These are phyloP conservation scores for Cyclocybe cylindracea DNA, from an alignment of 768 basidiomycete species.

Conservation along the genomic window DNA sequence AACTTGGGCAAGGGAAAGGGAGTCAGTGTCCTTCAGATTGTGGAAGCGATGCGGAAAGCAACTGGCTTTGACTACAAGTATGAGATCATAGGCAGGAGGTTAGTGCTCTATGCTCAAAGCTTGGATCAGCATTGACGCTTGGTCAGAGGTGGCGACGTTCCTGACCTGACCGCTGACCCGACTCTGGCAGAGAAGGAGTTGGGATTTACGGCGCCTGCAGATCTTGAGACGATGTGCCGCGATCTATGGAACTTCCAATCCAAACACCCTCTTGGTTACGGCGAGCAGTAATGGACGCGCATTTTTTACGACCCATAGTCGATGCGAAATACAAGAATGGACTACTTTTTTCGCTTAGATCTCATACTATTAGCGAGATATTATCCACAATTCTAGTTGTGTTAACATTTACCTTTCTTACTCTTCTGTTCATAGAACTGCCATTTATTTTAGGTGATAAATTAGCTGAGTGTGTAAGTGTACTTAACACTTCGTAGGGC, in stretches of 20 bases:
- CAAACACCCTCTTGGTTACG: conserved; percentile 85
- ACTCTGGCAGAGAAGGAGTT: conserved; percentile 89
- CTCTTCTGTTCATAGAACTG: too few relatives aligned
- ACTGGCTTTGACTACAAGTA: conserved; percentile 88
- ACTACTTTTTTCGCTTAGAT: conserved; percentile 9
- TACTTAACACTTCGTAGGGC: too few relatives aligned
- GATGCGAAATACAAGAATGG: conserved; percentile 8
- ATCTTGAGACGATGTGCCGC: conserved; percentile 90
- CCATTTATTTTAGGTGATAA: too few relatives aligned
- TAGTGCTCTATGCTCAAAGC: conserved; percentile 25
- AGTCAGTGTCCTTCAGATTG: conserved; percentile 90
- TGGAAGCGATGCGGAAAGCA: conserved; percentile 91
- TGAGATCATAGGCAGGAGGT: conserved; percentile 91
- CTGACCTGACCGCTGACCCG: conserved; percentile 94
- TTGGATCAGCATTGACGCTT: not conserved
- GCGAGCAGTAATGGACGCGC: conserved; percentile 22
- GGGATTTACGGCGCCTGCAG: conserved; percentile 81
- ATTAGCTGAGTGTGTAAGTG: too few relatives aligned
- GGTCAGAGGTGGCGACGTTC: conserved; percentile 89
- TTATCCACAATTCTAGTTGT: not conserved
- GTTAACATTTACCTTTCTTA: too few relatives aligned
- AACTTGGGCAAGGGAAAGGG: conserved; percentile 95
- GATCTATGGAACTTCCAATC: conserved; percentile 99
- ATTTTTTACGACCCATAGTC: not conserved
- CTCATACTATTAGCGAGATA: conserved; percentile 7